A percentile compares a stretch with the other conserved stretches of the same genome.
Evolutionary conservation across 345 rosid species (phyloP).

Genomic region (Citrus sp.): DNA sequence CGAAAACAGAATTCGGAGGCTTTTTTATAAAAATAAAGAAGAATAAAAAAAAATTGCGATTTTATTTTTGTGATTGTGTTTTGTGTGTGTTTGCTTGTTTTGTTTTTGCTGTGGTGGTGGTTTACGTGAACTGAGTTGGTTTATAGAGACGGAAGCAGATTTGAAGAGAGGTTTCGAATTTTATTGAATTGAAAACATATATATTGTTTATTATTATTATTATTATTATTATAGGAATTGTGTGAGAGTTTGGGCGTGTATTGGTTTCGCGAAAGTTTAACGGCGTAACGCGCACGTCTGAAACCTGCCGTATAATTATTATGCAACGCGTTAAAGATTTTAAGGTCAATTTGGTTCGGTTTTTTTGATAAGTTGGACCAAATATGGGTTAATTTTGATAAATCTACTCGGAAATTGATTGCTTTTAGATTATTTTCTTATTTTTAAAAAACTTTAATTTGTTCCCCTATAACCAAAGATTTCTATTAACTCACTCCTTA

Average conservation of each 20-base stretch:
- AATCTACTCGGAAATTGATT: too few species aligned
- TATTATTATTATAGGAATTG: not conserved
- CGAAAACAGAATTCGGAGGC: not conserved
- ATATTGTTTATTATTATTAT: not conserved
- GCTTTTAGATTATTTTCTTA: too few species aligned
- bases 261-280: constrained; percentile 17
- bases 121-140: constrained; percentile 16
- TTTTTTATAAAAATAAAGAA: not conserved
- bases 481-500: too few species aligned
- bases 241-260: not conserved
- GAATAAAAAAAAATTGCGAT: not conserved
- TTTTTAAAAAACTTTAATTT: too few species aligned
- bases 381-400: too few species aligned
- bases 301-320: not conserved
- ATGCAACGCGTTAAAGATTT: too few species aligned
- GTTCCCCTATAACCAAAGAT: too few species aligned
- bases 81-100: not conserved
- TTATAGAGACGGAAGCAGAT: constrained; percentile 15
- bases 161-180: not conserved
- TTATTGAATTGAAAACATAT: not conserved
- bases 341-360: too few species aligned
- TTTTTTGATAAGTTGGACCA: too few species aligned
- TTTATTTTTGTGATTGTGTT: constrained; percentile 3
- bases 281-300: constrained; percentile 30
- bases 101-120: constrained; percentile 1